A percentile compares a stretch with the other conserved stretches of the same genome.
These are phyloP conservation scores for Starmerella powellii DNA, from an alignment of 805 yeast species.

Conservation along the genomic window DNA sequence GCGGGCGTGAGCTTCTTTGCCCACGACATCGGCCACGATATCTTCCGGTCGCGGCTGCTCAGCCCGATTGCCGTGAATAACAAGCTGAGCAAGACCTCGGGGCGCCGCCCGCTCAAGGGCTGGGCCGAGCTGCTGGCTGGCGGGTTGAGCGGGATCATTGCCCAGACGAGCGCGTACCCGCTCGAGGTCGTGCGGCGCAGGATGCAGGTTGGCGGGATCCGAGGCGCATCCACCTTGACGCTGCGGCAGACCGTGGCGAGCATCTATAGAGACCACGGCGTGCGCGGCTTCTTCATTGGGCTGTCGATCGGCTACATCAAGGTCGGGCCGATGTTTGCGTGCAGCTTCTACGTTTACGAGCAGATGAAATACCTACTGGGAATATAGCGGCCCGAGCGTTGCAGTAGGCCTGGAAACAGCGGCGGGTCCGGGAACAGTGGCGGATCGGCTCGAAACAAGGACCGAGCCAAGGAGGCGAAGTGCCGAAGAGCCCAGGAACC, in stretches of 20 bases:
- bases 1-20: slow-evolving; percentile 96
- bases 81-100: slow-evolving; percentile 8
- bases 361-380: slow-evolving; percentile 61
- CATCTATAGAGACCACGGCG: slow-evolving; percentile 63
- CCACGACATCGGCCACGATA: slow-evolving; percentile 81
- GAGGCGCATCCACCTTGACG: slow-evolving; percentile 28
- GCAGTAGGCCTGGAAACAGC: too few species aligned
- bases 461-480: too few species aligned
- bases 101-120: slow-evolving; percentile 57
- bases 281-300: slow-evolving; percentile 86
- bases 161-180: slow-evolving; percentile 95
- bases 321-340: slow-evolving; percentile 94
- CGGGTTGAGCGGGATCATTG: slow-evolving; percentile 86
- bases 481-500: too few species aligned
- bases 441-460: too few species aligned
- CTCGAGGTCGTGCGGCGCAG: slow-evolving; percentile 89
- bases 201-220: slow-evolving; percentile 62
- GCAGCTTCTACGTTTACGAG: slow-evolving; percentile 90
- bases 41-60: slow-evolving; percentile 52
- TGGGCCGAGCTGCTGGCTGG: slow-evolving; percentile 95
- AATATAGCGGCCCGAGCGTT: too few species aligned
- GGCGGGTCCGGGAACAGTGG: too few species aligned
- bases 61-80: slow-evolving; percentile 35
- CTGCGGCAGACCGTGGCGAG: slow-evolving; percentile 32
- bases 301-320: slow-evolving; percentile 89